phyloP scores from a whole-genome alignment of 805 yeast species.

The Metschnikowia gruessii region DNA sequence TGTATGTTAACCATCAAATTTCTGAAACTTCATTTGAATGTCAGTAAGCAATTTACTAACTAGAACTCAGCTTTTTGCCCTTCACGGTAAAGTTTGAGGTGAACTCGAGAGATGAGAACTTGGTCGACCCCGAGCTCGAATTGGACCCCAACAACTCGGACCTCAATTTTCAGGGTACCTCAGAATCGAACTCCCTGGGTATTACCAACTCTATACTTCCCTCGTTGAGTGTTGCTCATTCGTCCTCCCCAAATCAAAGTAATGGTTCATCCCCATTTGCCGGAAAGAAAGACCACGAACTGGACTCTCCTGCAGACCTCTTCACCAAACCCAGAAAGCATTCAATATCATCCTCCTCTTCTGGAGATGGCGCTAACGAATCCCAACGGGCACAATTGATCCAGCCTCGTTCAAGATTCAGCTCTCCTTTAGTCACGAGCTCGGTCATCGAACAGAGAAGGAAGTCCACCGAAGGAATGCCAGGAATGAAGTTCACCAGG shows the following conservation, averaged over 20 bases:
- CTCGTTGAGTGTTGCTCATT: slow-evolving; percentile 37
- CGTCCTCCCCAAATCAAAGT: slow-evolving; percentile 16
- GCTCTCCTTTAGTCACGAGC: slow-evolving; percentile 25
- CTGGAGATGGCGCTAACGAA: slow-evolving; percentile 27
- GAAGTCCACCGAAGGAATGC: slow-evolving; percentile 32
- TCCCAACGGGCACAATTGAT: slow-evolving; percentile 34
- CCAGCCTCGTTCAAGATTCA: slow-evolving; percentile 45
- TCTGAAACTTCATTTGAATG: neutral
- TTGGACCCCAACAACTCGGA: slow-evolving; percentile 3
- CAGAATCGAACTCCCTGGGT: slow-evolving; percentile 9
- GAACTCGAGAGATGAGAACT: slow-evolving; percentile 11
- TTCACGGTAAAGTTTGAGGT: slow-evolving; percentile 70
- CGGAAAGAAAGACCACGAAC: slow-evolving; percentile 19
- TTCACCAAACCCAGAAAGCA: slow-evolving; percentile 36
- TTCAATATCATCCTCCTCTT: slow-evolving; percentile 15
- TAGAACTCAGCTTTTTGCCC: slow-evolving; percentile 54
- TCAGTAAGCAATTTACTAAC: slow-evolving; percentile 18
- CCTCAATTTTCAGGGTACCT: neutral
- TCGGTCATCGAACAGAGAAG: slow-evolving; percentile 38
- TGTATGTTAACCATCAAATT: slow-evolving; percentile 42
- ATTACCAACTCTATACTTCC: slow-evolving; percentile 31
- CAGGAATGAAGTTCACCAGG: slow-evolving; percentile 36
- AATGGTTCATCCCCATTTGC: slow-evolving; percentile 22
- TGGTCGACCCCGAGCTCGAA: slow-evolving; percentile 10
- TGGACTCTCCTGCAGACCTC: slow-evolving; percentile 51